These are phyloP conservation scores for Paracoccidioides brasiliensis DNA, from an alignment of 2,329 filamentous ascomycete species.

Conservation along the genomic window DNA sequence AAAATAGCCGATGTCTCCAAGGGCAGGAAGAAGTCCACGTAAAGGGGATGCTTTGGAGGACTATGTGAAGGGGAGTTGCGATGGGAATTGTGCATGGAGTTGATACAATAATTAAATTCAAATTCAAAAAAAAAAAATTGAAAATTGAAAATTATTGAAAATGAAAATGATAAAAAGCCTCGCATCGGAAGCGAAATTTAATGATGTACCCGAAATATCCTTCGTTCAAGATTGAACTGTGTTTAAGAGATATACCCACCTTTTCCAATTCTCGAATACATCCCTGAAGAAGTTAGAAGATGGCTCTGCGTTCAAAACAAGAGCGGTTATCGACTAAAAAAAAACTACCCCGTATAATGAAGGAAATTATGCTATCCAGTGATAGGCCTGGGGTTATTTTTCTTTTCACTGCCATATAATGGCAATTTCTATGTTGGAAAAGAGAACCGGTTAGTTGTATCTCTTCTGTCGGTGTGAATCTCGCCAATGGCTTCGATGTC, in stretches of 20 bases:
- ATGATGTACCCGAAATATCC: not conserved
- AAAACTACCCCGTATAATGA: not conserved
- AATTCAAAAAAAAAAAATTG: not conserved
- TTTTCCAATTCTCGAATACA: not conserved
- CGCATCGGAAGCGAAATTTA: not conserved
- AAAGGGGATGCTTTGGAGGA: not conserved
- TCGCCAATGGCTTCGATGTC: not conserved
- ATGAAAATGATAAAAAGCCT: not conserved
- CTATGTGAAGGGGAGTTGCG: not conserved
- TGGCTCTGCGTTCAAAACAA: too few species aligned
- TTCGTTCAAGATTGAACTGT: not conserved
- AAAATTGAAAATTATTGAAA: too few species aligned
- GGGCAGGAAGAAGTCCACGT: slow-evolving; percentile 32
- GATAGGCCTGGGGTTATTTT: not conserved
- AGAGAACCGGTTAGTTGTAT: not conserved
- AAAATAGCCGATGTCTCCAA: slow-evolving; percentile 35
- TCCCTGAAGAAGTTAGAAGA: too few species aligned
- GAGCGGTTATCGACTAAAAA: too few species aligned
- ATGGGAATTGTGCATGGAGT: not conserved
- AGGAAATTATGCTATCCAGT: not conserved
- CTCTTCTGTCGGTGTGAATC: not conserved
- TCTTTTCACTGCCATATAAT: not conserved
- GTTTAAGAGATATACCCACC: not conserved
- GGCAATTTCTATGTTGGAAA: not conserved
- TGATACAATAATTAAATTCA: not conserved